Base-by-base conservation (phyloP, 345 rosid species). In the Carallia brachiata region DNA sequence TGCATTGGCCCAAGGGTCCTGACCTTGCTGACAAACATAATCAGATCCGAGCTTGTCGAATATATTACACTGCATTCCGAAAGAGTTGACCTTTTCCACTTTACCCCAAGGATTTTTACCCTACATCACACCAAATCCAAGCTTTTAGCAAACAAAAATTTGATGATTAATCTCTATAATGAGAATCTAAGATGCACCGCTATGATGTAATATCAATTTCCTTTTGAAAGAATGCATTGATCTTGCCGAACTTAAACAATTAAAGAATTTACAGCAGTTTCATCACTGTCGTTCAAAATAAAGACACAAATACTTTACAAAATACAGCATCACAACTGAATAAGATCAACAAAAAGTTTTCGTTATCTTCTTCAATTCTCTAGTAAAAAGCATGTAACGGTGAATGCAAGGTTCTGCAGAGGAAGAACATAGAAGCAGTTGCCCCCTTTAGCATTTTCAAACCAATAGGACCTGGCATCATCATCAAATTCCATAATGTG, bases 51-150 rank as follows among this genome's bases (percentile, higher is more conserved):
- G 70, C 9, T 74, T 73, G 36, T 57, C 66, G 27, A 47, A 61
- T 27, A 61, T 19, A 34, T 71, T 63, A 27, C 23, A 16, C 23
- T 72, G 71, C 70, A 65, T 69, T 18, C 15, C 44, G 40, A 28
- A 67, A 23, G 18, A 32, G 48, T 61, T 61, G 68, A 60, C 78
- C 72, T 19, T 70, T 16, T 36, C 47, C 36, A 68, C 77, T 73
- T 66, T 81, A 59, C 70, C 74, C 8, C 19, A 67, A 47, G 65
- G 67, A 44, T 62, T 48, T 66, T 65, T 62, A 63, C 7, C 48
- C 77, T 76, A 80, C 61, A 67, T 56, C 28, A 73, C 53, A 55
- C 62, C 28, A 62, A 55, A 64, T 74, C 70, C 73, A 74, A 67
- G 13, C 55, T 69, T 62, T 62, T 34, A 55, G 36, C 36, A 70